phyloP scores from a whole-genome alignment of 2,329 filamentous ascomycete genomes.

The Pseudogymnoascus sp. region DNA sequence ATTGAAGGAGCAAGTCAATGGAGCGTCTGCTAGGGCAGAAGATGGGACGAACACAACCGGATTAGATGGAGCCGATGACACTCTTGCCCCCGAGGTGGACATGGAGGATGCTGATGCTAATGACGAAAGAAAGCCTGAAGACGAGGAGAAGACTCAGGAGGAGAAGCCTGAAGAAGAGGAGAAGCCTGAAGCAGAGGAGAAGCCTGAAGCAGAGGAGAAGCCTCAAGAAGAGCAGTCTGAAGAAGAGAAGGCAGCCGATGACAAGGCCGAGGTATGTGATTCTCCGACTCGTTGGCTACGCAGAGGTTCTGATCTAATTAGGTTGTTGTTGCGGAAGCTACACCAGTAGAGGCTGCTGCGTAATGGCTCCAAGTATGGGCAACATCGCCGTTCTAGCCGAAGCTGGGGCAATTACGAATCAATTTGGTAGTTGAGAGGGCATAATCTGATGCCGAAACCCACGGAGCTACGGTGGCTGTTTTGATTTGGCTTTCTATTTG shows the following conservation, averaged over 20 bases:
- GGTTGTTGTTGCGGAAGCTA: background rate
- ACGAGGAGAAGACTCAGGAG: constrained; percentile 31
- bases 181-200: constrained; percentile 18
- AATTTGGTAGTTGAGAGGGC: constrained; percentile 8
- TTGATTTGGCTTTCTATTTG: constrained; percentile 8
- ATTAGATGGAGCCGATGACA: constrained; percentile 21
- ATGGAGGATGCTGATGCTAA: constrained; percentile 32
- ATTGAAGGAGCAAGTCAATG: constrained; percentile 34
- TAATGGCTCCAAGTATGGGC: background rate
- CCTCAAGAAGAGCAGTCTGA: constrained; percentile 10
- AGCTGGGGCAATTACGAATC: constrained; percentile 9
- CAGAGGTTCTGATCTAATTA: background rate
- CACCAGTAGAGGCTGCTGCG: constrained; percentile 2
- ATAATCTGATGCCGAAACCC: background rate
- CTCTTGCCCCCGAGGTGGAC: constrained; percentile 25
- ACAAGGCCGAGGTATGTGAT: constrained; percentile 9
- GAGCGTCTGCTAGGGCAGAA: constrained; percentile 28
- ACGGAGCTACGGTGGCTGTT: constrained; percentile 9
- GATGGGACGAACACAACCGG: constrained; percentile 24
- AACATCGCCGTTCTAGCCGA: constrained; percentile 5
- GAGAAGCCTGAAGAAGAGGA: constrained; percentile 35
- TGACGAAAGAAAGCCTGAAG: constrained; percentile 33
- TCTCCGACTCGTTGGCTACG: background rate
- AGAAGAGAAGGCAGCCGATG: constrained; percentile 10
- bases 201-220: background rate